Evolutionary conservation across 2,329 filamentous ascomycete species (phyloP).

Genomic region (Calonectria pteridis): DNA sequence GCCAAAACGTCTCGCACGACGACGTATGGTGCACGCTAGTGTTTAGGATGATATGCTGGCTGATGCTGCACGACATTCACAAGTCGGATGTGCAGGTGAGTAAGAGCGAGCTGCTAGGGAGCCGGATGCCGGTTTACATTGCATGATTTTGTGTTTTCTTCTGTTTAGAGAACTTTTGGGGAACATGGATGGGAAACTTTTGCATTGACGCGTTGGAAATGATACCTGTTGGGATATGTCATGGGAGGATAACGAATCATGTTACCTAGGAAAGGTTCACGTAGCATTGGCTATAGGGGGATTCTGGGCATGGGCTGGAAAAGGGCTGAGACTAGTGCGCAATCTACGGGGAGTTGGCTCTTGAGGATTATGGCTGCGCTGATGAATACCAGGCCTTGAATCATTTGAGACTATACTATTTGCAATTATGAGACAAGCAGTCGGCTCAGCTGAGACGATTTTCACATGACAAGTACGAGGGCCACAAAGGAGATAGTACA

Average conservation of each 20-base stretch:
- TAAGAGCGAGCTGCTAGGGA: slow-evolving; percentile 67
- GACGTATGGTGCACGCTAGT: slow-evolving; percentile 68
- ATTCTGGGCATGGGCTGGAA: background rate
- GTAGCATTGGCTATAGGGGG: background rate
- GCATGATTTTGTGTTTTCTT: slow-evolving; percentile 40
- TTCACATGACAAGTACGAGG: background rate
- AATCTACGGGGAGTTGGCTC: background rate
- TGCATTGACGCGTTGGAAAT: background rate
- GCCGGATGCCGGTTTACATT: slow-evolving; percentile 68
- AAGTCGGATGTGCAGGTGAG: slow-evolving; percentile 65
- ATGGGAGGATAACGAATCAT: background rate
- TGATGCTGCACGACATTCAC: slow-evolving; percentile 69
- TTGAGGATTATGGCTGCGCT: background rate
- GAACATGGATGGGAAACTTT: background rate
- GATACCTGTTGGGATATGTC: background rate
- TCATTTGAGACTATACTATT: background rate
- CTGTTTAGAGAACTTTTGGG: background rate
- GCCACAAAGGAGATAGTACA: background rate
- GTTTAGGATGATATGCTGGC: slow-evolving; percentile 70
- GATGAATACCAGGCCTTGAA: background rate
- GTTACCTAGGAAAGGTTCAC: background rate
- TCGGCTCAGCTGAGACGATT: background rate
- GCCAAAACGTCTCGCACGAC: slow-evolving; percentile 48
- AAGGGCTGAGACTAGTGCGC: background rate
- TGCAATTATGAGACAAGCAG: background rate